phyloP scores from a whole-genome alignment of 352 stramenopile species.

The Pythium phragmitis region DNA sequence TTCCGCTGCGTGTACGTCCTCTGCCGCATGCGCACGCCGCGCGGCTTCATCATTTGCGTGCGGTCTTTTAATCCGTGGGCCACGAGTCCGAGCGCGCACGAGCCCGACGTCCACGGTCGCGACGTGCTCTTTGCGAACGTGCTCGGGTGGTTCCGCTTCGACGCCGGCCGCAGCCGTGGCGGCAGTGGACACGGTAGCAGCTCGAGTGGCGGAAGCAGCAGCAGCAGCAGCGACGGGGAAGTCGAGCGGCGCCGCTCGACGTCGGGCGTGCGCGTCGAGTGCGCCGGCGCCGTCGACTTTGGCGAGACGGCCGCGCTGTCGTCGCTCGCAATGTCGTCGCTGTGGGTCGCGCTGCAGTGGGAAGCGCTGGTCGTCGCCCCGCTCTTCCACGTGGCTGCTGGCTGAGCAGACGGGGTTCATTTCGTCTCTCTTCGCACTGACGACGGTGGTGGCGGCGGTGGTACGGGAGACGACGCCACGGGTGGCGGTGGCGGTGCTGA shows the following conservation, averaged over 20 bases:
- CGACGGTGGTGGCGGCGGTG: slow-evolving; percentile 2
- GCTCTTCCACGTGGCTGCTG: slow-evolving; percentile 38
- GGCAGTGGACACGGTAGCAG: slow-evolving; percentile 5
- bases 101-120: slow-evolving; percentile 17
- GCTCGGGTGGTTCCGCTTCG: slow-evolving; percentile 31
- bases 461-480: neutral
- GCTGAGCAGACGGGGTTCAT: slow-evolving; percentile 5
- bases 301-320: slow-evolving; percentile 46
- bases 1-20: slow-evolving; percentile 70
- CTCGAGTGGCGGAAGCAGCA: slow-evolving; percentile 18
- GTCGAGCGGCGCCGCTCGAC: slow-evolving; percentile 18
- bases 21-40: slow-evolving; percentile 65
- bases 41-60: slow-evolving; percentile 67
- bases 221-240: slow-evolving; percentile 26
- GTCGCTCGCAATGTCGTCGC: slow-evolving; percentile 54
- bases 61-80: slow-evolving; percentile 49
- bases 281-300: slow-evolving; percentile 58
- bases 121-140: slow-evolving; percentile 27
- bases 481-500: neutral
- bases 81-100: slow-evolving; percentile 8
- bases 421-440: slow-evolving; percentile 23
- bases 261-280: slow-evolving; percentile 49
- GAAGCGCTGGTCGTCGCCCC: slow-evolving; percentile 61
- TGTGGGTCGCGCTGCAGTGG: slow-evolving; percentile 66
- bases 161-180: slow-evolving; percentile 4